Evolutionary conservation across 1,139 yeast species (phyloP).

Genomic region (Candida frijolesensis): DNA sequence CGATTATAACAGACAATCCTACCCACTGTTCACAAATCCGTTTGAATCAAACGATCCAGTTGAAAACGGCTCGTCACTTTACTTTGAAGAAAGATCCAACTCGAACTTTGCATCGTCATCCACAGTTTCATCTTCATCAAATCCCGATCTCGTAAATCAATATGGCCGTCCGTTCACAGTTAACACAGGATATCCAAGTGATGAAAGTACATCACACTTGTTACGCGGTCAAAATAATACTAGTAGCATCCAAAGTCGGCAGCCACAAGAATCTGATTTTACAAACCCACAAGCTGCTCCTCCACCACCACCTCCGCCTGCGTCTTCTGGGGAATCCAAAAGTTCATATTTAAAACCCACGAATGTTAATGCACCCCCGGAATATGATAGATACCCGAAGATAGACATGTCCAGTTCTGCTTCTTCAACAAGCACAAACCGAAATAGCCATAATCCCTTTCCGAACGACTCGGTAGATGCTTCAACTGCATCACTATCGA

Average conservation of each 20-base stretch:
- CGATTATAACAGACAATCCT: conserved; percentile 1
- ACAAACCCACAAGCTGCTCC: not conserved
- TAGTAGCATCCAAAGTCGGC: not conserved
- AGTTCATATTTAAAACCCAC: not conserved
- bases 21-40: conserved; percentile 3
- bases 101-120: conserved; percentile 3
- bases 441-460: conserved; percentile 1
- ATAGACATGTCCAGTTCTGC: not conserved
- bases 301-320: not conserved
- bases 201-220: conserved; percentile 2
- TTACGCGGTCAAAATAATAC: not conserved
- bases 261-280: not conserved
- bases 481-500: not conserved
- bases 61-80: not conserved
- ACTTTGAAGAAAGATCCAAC: not conserved
- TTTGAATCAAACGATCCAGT: not conserved
- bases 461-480: not conserved
- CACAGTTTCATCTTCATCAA: not conserved
- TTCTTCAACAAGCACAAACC: conserved; percentile 2
- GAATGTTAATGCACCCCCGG: conserved; percentile 2
- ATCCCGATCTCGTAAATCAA: not conserved
- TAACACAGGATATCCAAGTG: conserved; percentile 2
- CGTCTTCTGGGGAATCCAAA: not conserved
- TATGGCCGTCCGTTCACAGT: conserved; percentile 5
- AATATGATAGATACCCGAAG: conserved; percentile 5